Base-by-base conservation (phyloP, 371 early-diverging fungal species). In the Rhizopus sp. region DNA sequence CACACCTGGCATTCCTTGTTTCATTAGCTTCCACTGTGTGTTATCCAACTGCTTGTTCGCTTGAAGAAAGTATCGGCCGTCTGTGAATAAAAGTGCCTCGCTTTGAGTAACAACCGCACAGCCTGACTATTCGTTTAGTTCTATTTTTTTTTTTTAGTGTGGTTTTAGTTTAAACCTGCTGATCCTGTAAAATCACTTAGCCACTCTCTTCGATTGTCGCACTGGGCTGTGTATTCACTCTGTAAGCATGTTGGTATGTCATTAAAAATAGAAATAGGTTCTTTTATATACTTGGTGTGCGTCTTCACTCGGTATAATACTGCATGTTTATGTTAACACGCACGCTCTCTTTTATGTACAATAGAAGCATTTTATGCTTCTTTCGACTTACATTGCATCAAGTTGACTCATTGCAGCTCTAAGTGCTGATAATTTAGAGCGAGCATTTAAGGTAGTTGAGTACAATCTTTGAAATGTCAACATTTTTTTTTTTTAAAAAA, bases 1-100 rank as follows among this genome's bases (percentile, higher is more conserved):
- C 1, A 92, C 89, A 32, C 85, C 89, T 0, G 92, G 88, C 30
- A 93, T 63, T 1, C 97, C 97, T 59, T 78, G 78, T 78, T 95
- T 97, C 91, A 93, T 93, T 63, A 97, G 69, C n/a, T 82, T 88
- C 97, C 97, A 96, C 71, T 92, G 88, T 50, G 56, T 48, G 67
- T 88, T 89, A 44, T 63, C 59, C 52, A 99, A 75, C 77, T 99
- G 91, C 63, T 95, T 82, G 0, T 89, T 81, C 8, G 99, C 99
- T 77, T 99, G 99, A 46, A 99, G 73, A 75, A 93, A 99, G 83
- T 99, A 99, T 48, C 99, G 83, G 1, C 98, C 97, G 71, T 99
- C 99, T 10, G 99, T 99, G 78, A 96, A 98, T 37, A 98, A 79
- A 15, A 88, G 89, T n/a, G 93, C 92, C 5, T 78, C 57, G 29